These are phyloP conservation scores for Heritiera littoralis DNA, from an alignment of 345 rosid species.

Conservation along the genomic window DNA sequence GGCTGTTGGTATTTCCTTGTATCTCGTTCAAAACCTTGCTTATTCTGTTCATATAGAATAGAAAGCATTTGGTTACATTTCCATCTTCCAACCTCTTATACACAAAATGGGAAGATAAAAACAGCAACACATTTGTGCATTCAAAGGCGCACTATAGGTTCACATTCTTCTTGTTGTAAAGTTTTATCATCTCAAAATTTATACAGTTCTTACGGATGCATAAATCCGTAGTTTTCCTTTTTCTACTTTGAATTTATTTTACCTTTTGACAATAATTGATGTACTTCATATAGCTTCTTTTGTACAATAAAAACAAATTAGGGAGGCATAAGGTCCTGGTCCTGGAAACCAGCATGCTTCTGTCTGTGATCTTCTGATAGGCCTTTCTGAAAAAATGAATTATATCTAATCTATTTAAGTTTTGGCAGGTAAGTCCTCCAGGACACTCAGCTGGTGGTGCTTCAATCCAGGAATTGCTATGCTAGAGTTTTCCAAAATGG, in stretches of 20 bases:
- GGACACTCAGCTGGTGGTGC: slow-evolving; percentile 99
- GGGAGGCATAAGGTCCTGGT: background rate
- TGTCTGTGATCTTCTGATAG: background rate
- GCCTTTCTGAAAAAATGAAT: slow-evolving; percentile 4
- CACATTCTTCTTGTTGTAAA: slow-evolving; percentile 1
- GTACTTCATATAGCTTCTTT: background rate
- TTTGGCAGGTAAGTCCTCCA: slow-evolving; percentile 72
- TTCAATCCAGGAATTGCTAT: slow-evolving; percentile 96
- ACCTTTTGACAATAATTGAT: background rate
- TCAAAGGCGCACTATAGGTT: background rate
- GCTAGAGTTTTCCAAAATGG: slow-evolving; percentile 72
- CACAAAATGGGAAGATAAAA: background rate
- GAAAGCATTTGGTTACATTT: background rate
- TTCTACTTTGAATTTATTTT: slow-evolving; percentile 12
- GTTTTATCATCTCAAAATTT: background rate
- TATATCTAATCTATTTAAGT: slow-evolving; percentile 17
- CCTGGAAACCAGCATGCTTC: background rate
- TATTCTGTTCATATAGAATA: background rate
- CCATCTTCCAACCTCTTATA: background rate
- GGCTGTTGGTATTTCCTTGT: background rate
- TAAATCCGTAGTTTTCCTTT: background rate
- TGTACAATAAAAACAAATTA: background rate
- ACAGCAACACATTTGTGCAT: too few species aligned
- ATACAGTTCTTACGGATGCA: background rate
- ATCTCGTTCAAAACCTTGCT: background rate